phyloP scores from a whole-genome alignment of 495 filamentous ascomycete genomes.

The Annulohypoxylon bovei region DNA sequence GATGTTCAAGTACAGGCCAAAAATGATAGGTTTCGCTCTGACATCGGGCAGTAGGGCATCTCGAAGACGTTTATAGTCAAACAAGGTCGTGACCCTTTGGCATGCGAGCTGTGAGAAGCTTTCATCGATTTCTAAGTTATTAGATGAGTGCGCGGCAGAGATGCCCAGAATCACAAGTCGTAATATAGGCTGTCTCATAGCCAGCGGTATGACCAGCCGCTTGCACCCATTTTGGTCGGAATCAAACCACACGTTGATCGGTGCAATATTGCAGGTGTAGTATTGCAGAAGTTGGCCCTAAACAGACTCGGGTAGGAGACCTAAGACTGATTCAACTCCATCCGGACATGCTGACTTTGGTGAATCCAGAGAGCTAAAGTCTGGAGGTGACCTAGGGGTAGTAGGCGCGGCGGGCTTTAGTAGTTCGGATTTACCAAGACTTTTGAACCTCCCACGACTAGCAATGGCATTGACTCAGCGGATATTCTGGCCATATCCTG shows the following conservation, averaged over 20 bases:
- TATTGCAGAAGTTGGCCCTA: neutral
- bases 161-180: neutral
- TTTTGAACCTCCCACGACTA: neutral
- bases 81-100: neutral
- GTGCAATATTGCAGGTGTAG: neutral
- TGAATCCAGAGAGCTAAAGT: neutral
- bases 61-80: neutral
- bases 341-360: neutral
- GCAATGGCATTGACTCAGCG: neutral
- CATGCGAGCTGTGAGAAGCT: neutral
- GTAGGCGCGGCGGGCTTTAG: neutral
- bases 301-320: neutral
- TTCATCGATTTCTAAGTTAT: neutral
- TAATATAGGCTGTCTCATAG: neutral
- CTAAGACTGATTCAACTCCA: neutral
- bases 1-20: neutral
- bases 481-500: neutral
- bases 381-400: neutral
- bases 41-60: neutral
- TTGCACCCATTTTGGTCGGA: neutral
- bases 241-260: neutral
- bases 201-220: neutral
- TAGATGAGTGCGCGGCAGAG: neutral
- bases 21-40: neutral
- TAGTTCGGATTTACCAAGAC: neutral